Evolutionary conservation across 1,284 basidiomycete species (phyloP).

Genomic region (Fomitiporia mediterranea): DNA sequence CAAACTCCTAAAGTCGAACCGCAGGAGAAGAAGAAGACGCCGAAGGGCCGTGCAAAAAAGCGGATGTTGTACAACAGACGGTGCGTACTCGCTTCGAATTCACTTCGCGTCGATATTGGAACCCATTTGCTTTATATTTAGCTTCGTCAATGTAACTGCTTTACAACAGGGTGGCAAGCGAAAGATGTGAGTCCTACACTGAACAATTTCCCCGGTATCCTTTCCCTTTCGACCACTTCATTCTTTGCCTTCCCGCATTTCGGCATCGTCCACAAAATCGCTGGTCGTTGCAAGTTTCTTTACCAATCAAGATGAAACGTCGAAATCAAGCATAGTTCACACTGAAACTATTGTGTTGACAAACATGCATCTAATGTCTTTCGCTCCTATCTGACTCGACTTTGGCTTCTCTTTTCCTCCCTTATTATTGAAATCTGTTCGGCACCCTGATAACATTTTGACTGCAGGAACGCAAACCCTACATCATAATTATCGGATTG

Average conservation of each 20-base stretch:
- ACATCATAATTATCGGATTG: conserved; percentile 55
- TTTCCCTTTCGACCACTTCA: too few species aligned
- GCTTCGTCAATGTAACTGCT: conserved; percentile 93
- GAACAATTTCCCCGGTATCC: too few species aligned
- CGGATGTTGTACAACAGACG: conserved; percentile 91
- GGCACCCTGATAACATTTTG: too few species aligned
- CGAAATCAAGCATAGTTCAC: conserved; percentile 85
- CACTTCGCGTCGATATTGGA: too few species aligned
- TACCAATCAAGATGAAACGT: conserved; percentile 65
- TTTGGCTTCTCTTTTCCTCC: conserved; percentile 58
- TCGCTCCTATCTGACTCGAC: conserved; percentile 84
- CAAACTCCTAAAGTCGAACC: conserved; percentile 96
- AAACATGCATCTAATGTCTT: conserved; percentile 82
- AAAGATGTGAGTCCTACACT: conserved; percentile 80
- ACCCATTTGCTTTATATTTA: conserved; percentile 32
- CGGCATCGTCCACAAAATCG: conserved; percentile 7
- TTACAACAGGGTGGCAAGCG: conserved; percentile 88
- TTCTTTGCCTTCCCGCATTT: too few species aligned
- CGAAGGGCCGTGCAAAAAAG: conserved; percentile 97
- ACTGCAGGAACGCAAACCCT: conserved; percentile 78
- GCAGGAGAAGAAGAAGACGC: conserved; percentile 97
- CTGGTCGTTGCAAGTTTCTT: neutral
- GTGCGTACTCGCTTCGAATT: conserved; percentile 40
- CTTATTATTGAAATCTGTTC: too few species aligned
- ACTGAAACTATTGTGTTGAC: conserved; percentile 78